These are phyloP conservation scores for Wickerhamiella azyma DNA, from an alignment of 805 yeast genomes.

Conservation along the genomic window DNA sequence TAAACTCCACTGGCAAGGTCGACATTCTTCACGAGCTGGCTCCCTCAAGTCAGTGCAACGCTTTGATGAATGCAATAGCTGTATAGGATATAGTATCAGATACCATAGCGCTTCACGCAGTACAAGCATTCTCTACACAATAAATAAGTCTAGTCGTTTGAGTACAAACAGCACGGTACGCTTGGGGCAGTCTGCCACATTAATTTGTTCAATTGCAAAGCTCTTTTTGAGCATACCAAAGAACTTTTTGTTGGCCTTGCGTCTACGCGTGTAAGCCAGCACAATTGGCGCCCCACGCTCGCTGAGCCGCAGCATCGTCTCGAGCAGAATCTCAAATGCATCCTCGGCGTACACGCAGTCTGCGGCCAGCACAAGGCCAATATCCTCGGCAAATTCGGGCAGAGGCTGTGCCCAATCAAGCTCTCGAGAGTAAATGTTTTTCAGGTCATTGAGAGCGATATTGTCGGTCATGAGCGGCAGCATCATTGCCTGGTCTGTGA, in stretches of 20 bases:
- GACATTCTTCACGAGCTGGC: background rate
- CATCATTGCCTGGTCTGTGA: conserved; percentile 38
- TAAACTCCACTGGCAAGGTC: background rate
- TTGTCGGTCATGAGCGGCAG: conserved; percentile 36
- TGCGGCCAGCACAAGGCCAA: conserved; percentile 41
- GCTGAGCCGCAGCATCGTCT: conserved; percentile 35
- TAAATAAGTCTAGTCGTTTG: background rate
- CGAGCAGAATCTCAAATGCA: conserved; percentile 39
- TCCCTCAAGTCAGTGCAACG: background rate
- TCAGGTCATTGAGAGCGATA: conserved; percentile 30
- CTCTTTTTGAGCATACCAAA: conserved; percentile 25
- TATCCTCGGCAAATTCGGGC: conserved; percentile 24
- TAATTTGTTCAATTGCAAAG: conserved; percentile 23
- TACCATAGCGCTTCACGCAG: too few species aligned
- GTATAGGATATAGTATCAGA: too few species aligned
- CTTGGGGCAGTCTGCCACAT: conserved; percentile 17
- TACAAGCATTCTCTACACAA: too few species aligned
- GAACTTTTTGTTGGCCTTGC: conserved; percentile 33
- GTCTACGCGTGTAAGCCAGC: conserved; percentile 41
- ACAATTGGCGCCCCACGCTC: conserved; percentile 31
- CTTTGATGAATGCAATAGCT: background rate
- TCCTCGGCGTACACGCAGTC: conserved; percentile 46
- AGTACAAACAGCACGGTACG: background rate
- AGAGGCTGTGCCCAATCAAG: conserved; percentile 70
- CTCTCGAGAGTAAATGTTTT: conserved; percentile 31